Conservation (phyloP, 164 flowering plant species). For the Kalanchoe fedtschenkoi region DNA sequence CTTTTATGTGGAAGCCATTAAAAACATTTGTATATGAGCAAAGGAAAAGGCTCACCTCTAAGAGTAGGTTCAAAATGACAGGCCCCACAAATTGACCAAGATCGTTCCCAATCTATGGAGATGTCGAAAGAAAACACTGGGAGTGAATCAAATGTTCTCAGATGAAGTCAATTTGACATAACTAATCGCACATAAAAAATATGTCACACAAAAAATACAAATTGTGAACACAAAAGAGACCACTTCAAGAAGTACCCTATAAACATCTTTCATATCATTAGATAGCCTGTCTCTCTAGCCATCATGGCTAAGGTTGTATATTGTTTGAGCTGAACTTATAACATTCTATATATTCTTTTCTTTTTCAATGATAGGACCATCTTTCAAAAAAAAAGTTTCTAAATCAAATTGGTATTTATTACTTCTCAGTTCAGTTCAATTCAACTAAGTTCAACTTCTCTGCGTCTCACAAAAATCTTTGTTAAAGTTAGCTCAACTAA, state of each 20-base stretch:
- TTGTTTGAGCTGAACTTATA: too few species aligned
- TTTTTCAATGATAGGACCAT: too few species aligned
- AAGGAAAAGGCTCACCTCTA: conserved; percentile 38
- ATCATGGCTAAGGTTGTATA: too few species aligned
- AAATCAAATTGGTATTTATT: not conserved
- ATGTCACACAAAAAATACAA: not conserved
- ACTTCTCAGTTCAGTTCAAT: too few species aligned
- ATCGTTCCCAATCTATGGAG: conserved; percentile 65
- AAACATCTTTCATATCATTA: too few species aligned
- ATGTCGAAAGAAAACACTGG: conserved; percentile 6
- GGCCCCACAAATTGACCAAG: conserved; percentile 75
- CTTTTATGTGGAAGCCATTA: not conserved
- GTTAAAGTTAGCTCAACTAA: too few species aligned
- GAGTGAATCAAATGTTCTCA: not conserved
- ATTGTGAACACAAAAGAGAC: not conserved
- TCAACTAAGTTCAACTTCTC: too few species aligned
- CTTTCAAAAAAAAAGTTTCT: too few species aligned
- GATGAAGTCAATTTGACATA: not conserved
- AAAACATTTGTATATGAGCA: not conserved
- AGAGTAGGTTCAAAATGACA: conserved; percentile 41
- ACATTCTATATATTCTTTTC: too few species aligned
- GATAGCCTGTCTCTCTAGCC: too few species aligned
- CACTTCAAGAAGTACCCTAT: not conserved
- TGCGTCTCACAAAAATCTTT: too few species aligned
- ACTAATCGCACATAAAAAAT: not conserved